Evolutionary conservation across 331 rosid genomes (phyloP), one percentile per base, ranked within the genome.

Genomic region (Rosa hybrid): DNA sequence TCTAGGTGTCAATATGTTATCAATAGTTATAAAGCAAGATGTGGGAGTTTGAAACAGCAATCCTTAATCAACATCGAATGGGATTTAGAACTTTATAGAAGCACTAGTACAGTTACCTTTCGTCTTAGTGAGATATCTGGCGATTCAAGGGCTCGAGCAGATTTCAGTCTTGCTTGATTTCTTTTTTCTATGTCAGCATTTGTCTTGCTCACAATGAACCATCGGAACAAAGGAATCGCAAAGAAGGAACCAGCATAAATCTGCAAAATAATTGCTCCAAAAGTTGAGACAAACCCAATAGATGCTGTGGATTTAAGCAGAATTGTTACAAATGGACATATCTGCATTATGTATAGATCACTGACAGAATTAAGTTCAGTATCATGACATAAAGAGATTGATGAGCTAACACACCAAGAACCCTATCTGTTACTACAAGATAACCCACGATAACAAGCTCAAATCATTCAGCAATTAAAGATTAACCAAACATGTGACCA

Each of bases 241-340:
- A 96, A 96, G 91, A 96, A 93, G n/a, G 99, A 96, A 85, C 97
- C 98, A 57, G 99, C 99, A 85, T 96, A 96, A 69, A 96, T 85
- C 99, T 96, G 92, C 87, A 85, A 44, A 79, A 82, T 72, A 53
- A 86, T 75, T 64, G 74, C 69, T 49, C 41, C 68, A 38, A 86
- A 78, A 72, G 14, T 64, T 41, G 65, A 75, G 13, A 56, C 74
- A 75, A 49, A 53, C 46, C 18, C 53, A 74, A 74, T 73, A 77
- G 53, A 12, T 70, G 67, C 72, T 18, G 50, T 49, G 51, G 72
- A 81, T 77, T 72, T 64, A 46, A 75, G 63, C 68, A 74, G 57
- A 71, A 56, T 17, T 54, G 34, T 56, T 5, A 54, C 17, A 3
- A 34, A 74, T 16, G 13, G 20, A 14, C 20, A 71, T 25, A 42